Conservation (phyloP, 2,329 filamentous ascomycete genomes). For the Hymenoscyphus salicellus region DNA sequence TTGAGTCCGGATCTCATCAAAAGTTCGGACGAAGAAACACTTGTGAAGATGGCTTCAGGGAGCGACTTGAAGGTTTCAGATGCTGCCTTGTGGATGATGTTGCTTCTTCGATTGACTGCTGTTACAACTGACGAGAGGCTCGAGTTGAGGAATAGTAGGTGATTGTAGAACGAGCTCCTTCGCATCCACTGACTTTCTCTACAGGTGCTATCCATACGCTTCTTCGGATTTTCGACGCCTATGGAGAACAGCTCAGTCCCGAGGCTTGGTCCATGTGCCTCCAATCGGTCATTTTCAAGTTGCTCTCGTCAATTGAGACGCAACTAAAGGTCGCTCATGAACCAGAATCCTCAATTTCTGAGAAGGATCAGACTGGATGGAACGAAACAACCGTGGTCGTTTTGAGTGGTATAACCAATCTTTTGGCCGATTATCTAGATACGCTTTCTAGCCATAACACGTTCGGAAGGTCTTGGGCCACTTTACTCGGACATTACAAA, state of each 20-base stretch:
- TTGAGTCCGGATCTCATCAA: slow-evolving; percentile 57
- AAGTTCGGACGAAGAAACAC: slow-evolving; percentile 53
- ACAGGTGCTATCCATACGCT: slow-evolving; percentile 80
- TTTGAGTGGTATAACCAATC: slow-evolving; percentile 66
- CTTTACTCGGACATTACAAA: slow-evolving; percentile 68
- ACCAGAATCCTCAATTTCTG: slow-evolving; percentile 36
- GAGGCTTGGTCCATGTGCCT: slow-evolving; percentile 83
- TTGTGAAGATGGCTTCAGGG: slow-evolving; percentile 57
- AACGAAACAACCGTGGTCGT: slow-evolving; percentile 73
- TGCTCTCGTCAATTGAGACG: slow-evolving; percentile 67
- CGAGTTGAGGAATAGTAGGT: slow-evolving; percentile 72
- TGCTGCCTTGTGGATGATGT: slow-evolving; percentile 74
- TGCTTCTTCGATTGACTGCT: slow-evolving; percentile 67
- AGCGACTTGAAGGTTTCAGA: slow-evolving; percentile 59
- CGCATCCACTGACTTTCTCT: slow-evolving; percentile 38
- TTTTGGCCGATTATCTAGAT: slow-evolving; percentile 75
- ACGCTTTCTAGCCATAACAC: slow-evolving; percentile 63
- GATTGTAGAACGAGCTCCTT: slow-evolving; percentile 5
- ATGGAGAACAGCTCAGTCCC: slow-evolving; percentile 73
- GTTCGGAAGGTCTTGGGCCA: slow-evolving; percentile 73
- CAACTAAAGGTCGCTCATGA: slow-evolving; percentile 46
- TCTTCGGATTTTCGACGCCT: slow-evolving; percentile 86
- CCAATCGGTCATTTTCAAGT: slow-evolving; percentile 73
- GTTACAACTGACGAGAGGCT: slow-evolving; percentile 69
- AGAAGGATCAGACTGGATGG: slow-evolving; percentile 57